Evolutionary conservation across 306 rosid species (phyloP).

Genomic region (Potentilla sterilis): DNA sequence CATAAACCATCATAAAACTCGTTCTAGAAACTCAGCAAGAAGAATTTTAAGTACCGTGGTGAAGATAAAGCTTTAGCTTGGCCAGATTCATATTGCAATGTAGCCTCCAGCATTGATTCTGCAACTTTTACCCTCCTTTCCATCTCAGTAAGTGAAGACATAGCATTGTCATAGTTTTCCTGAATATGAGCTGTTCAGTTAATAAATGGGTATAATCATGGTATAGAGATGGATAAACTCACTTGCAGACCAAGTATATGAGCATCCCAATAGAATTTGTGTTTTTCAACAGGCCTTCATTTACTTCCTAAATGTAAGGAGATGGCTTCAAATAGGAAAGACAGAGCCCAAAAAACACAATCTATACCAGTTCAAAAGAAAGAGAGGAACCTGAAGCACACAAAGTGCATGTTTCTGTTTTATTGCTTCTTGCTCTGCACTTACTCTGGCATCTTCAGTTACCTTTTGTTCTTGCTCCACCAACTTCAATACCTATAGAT

Average conservation of each 20-base stretch:
- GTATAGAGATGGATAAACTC: background rate
- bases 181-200: constrained; percentile 44
- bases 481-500: constrained; percentile 60
- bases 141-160: constrained; percentile 66
- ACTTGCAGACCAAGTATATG: background rate
- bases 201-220: constrained; percentile 29
- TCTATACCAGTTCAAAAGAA: constrained; percentile 12
- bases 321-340: background rate
- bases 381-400: constrained; percentile 64
- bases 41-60: constrained; percentile 55
- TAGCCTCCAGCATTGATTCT: constrained; percentile 92
- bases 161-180: constrained; percentile 88
- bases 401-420: constrained; percentile 70
- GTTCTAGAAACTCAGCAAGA: background rate
- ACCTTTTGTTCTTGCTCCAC: constrained; percentile 81
- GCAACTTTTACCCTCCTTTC: constrained; percentile 78
- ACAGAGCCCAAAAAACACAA: background rate
- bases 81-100: constrained; percentile 94
- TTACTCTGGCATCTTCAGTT: constrained; percentile 85
- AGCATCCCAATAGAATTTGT: background rate
- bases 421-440: constrained; percentile 74
- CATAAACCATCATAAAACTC: background rate
- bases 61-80: constrained; percentile 70
- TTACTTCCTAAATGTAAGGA: background rate
- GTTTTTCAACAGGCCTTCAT: background rate